Conservation (phyloP, 2,329 filamentous ascomycete species). For the Ceratocystiopsis sp. region DNA sequence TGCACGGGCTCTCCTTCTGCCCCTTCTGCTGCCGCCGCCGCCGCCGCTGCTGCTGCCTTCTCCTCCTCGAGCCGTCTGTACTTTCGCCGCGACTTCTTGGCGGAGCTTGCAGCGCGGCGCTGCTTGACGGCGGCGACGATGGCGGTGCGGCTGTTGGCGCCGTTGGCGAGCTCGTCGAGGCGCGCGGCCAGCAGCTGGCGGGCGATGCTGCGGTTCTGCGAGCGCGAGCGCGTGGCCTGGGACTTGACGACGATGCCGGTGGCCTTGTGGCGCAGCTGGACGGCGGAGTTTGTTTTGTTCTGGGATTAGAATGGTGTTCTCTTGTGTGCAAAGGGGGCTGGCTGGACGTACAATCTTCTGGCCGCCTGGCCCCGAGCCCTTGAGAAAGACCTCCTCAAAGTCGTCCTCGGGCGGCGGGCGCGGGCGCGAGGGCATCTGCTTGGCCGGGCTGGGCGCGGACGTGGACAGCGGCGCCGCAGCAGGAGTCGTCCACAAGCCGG, state of each 20-base stretch:
- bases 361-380: slow-evolving; percentile 80
- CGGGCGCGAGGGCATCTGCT: slow-evolving; percentile 59
- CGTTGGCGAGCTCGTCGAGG: slow-evolving; percentile 56
- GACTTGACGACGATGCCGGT: slow-evolving; percentile 89
- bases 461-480: neutral
- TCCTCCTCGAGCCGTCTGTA: slow-evolving; percentile 46
- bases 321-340: neutral
- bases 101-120: slow-evolving; percentile 56
- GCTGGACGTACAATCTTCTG: slow-evolving; percentile 63
- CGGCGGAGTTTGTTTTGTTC: slow-evolving; percentile 95
- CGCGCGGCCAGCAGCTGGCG: slow-evolving; percentile 58
- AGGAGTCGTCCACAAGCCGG: too few relatives aligned
- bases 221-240: slow-evolving; percentile 74
- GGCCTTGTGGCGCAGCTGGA: slow-evolving; percentile 78
- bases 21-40: too few relatives aligned
- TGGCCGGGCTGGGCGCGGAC: slow-evolving; percentile 14
- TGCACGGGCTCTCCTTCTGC: too few relatives aligned
- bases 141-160: slow-evolving; percentile 47
- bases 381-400: slow-evolving; percentile 71
- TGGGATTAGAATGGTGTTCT: slow-evolving; percentile 12
- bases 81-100: slow-evolving; percentile 72
- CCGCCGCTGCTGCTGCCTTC: slow-evolving; percentile 20
- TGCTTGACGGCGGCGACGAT: slow-evolving; percentile 46
- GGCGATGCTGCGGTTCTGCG: slow-evolving; percentile 76
- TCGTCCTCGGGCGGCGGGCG: slow-evolving; percentile 58